A percentile compares a stretch with the other conserved stretches of the same genome.
Conservation (phyloP, 2,329 filamentous ascomycete genomes). For the Cladophialophora chaetospira region DNA sequence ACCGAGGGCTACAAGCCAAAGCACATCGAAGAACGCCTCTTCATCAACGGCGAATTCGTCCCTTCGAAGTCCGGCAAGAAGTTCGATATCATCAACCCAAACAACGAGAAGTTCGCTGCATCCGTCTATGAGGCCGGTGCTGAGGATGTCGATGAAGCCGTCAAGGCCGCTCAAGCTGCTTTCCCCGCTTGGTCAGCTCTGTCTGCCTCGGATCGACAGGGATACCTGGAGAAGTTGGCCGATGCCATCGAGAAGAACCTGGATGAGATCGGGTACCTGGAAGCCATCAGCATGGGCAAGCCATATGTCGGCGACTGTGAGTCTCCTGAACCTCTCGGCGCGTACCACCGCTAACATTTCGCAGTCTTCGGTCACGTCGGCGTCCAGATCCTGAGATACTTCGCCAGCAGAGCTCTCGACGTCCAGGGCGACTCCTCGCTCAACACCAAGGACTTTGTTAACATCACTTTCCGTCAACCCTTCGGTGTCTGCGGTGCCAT, state of each 20-base stretch:
- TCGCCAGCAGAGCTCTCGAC: conserved; percentile 43
- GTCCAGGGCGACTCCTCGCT: conserved; percentile 49
- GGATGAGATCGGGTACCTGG: conserved; percentile 48
- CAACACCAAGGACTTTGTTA: conserved; percentile 47
- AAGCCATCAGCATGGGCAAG: conserved; percentile 57
- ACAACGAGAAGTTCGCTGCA: conserved; percentile 36
- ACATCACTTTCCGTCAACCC: conserved; percentile 63
- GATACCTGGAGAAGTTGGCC: conserved; percentile 44
- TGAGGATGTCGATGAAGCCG: conserved; percentile 39
- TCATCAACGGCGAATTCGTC: conserved; percentile 42
- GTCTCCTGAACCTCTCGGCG: background rate
- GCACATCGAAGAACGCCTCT: conserved; percentile 37
- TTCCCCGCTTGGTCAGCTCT: conserved; percentile 50
- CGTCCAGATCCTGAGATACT: conserved; percentile 76
- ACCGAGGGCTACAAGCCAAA: conserved; percentile 19
- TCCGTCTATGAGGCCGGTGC: conserved; percentile 38
- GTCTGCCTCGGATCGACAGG: conserved; percentile 47
- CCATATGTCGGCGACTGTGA: conserved; percentile 50
- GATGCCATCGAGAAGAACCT: conserved; percentile 45
- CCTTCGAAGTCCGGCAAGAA: conserved; percentile 36
- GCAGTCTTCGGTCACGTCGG: conserved; percentile 70
- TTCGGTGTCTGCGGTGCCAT: conserved; percentile 51
- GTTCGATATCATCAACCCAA: conserved; percentile 39
- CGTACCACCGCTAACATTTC: background rate
- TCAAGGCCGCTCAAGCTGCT: conserved; percentile 36